Conservation (phyloP, 2,329 filamentous ascomycete genomes). For the Tolypocladium amazonense region DNA sequence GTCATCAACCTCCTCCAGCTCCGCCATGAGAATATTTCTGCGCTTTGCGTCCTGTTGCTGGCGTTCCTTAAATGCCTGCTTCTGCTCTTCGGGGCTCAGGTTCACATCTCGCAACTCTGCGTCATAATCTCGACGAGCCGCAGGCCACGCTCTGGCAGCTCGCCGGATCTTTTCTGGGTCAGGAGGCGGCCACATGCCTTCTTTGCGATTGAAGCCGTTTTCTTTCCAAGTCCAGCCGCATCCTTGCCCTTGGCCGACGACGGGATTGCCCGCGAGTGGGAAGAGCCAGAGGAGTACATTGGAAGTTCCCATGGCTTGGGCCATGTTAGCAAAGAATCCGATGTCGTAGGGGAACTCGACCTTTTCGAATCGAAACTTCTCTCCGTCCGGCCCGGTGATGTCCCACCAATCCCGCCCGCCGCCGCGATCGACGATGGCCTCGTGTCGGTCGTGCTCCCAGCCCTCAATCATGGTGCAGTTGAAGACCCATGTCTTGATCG, state of each 20-base stretch:
- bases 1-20: conserved; percentile 46
- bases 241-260: conserved; percentile 25
- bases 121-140: conserved; percentile 21
- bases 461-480: conserved; percentile 75
- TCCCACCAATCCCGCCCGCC: conserved; percentile 35
- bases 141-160: conserved; percentile 27
- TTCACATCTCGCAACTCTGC: conserved; percentile 23
- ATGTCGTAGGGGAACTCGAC: conserved; percentile 79
- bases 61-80: conserved; percentile 37
- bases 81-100: conserved; percentile 30
- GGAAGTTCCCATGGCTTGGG: conserved; percentile 61
- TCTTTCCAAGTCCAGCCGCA: conserved; percentile 55
- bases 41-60: conserved; percentile 37
- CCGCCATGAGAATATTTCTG: conserved; percentile 30
- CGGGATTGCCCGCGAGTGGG: conserved; percentile 48
- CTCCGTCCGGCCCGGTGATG: conserved; percentile 20
- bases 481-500: conserved; percentile 47
- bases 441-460: conserved; percentile 61
- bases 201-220: conserved; percentile 63
- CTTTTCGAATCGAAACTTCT: conserved; percentile 40
- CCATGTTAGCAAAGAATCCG: conserved; percentile 63
- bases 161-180: conserved; percentile 51
- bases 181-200: conserved; percentile 50
- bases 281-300: conserved; percentile 60
- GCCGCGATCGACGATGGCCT: conserved; percentile 40